Evolutionary conservation across 208 protist genomes (phyloP), one percentile per base, ranked within the genome.

Genomic region (Trypanosoma melophagium): DNA sequence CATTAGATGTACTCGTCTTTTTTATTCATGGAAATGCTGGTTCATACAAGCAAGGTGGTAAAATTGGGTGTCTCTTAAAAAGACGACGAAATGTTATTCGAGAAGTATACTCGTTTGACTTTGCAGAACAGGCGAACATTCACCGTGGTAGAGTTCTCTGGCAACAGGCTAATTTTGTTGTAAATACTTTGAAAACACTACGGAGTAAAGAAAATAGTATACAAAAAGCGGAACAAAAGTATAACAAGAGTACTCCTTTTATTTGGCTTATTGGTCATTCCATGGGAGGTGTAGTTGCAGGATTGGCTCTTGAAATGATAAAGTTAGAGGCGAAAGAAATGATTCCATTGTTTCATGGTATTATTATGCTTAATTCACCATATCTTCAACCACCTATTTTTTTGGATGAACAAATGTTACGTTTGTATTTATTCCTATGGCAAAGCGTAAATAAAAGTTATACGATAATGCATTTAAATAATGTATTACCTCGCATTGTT

Each of bases 1-100:
- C 17, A 41, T 12, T 14, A 25, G 16, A 47, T 5, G 25, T 16
- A 14, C 24, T 65, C 56, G 22, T 80, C 50, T 84, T 86, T 47
- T 85, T 89, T 45, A 60, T 86, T 21, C 77, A 83, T 66, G 84
- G 84, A 38, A 90, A 83, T 45, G 42, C 74, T 7, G 84, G 77
- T 9, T 66, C 74, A 22, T 74, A 74, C 51, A 54, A 22, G 8
- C 77, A 86, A 53, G 74, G 47, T 8, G 28, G 53, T 35, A 74
- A 63, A 41, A 74, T 79, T 66, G 75, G 63, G 28, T 80, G 75
- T 57, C 61, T 71, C 55, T 45, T 68, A 41, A 25, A 59, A 44
- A 68, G 68, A 50, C 21, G 47, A 42, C 51, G 24, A 3, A 19
- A 50, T 24, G 16, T 57, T 12, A 51, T 24, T 16, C 9, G 31